phyloP scores from a whole-genome alignment of 148 eudicot genomes.

The Spergularia bocconei region DNA sequence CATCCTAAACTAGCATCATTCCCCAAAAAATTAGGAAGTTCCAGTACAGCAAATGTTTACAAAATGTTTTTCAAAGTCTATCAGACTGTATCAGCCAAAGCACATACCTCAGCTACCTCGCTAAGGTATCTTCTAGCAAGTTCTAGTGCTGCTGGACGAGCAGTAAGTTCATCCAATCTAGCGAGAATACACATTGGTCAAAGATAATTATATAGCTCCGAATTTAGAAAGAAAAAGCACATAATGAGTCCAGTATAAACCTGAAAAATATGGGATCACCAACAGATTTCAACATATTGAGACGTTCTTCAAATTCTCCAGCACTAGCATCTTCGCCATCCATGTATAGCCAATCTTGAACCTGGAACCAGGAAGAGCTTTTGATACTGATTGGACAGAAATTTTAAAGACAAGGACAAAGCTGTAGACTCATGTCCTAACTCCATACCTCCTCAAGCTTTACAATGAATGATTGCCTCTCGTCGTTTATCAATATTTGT shows the following conservation, averaged over 20 bases:
- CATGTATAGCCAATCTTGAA: conserved; percentile 93
- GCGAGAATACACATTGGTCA: conserved; percentile 22
- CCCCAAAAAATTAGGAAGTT: neutral
- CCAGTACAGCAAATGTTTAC: neutral
- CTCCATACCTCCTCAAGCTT: conserved; percentile 96
- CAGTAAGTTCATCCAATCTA: conserved; percentile 80
- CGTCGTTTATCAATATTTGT: conserved; percentile 66
- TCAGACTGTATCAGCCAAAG: neutral
- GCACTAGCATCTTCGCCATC: conserved; percentile 99
- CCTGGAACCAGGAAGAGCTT: conserved; percentile 42
- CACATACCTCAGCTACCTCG: conserved; percentile 68
- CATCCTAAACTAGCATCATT: neutral
- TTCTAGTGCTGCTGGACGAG: conserved; percentile 75
- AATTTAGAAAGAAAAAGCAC: neutral
- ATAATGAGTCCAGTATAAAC: conserved; percentile 32
- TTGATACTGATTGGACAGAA: neutral
- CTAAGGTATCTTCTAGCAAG: conserved; percentile 60
- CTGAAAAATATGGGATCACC: conserved; percentile 96
- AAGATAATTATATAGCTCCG: conserved; percentile 2
- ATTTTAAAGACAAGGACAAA: neutral
- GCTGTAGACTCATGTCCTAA: conserved; percentile 28
- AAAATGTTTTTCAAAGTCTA: neutral
- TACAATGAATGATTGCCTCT: conserved; percentile 63
- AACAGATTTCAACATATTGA: conserved; percentile 73
- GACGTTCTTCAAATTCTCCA: conserved; percentile 70